Conservation (phyloP, 73 alveolate genomes). For the Symbiodinium pilosum region DNA sequence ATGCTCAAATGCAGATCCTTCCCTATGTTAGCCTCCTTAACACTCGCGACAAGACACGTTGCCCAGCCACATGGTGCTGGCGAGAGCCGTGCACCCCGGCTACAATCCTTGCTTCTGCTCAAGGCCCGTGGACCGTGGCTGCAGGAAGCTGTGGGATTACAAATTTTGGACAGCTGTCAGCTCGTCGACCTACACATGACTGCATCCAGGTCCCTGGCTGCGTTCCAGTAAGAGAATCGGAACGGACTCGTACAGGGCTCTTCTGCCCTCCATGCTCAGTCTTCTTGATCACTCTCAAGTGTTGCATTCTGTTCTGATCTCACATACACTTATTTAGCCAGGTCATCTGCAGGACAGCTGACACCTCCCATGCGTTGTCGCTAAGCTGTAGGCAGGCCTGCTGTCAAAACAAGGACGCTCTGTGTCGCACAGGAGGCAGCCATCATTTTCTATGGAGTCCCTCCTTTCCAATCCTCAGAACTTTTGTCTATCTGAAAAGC, state of each 20-base stretch:
- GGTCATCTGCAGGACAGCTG: background rate
- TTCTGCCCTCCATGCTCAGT: too few species aligned
- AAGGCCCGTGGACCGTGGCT: background rate
- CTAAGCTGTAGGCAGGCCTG: background rate
- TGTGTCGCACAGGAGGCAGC: constrained; percentile 23
- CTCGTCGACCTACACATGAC: too few species aligned
- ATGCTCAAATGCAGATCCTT: too few species aligned
- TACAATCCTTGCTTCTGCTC: background rate
- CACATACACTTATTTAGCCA: background rate
- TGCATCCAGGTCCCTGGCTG: too few species aligned
- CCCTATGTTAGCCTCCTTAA: too few species aligned
- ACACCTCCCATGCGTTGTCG: background rate
- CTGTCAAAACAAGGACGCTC: background rate
- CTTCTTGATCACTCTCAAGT: too few species aligned
- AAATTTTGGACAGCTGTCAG: too few species aligned
- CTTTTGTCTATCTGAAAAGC: too few species aligned
- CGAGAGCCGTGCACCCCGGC: background rate
- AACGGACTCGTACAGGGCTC: too few species aligned
- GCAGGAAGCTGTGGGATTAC: too few species aligned
- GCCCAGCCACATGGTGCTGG: background rate
- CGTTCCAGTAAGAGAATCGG: too few species aligned
- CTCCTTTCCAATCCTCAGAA: background rate
- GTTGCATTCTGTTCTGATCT: background rate
- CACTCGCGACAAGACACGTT: background rate
- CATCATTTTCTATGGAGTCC: background rate